phyloP scores from a whole-genome alignment of 495 filamentous ascomycete genomes.

The Hyaloscypha hepaticicola region DNA sequence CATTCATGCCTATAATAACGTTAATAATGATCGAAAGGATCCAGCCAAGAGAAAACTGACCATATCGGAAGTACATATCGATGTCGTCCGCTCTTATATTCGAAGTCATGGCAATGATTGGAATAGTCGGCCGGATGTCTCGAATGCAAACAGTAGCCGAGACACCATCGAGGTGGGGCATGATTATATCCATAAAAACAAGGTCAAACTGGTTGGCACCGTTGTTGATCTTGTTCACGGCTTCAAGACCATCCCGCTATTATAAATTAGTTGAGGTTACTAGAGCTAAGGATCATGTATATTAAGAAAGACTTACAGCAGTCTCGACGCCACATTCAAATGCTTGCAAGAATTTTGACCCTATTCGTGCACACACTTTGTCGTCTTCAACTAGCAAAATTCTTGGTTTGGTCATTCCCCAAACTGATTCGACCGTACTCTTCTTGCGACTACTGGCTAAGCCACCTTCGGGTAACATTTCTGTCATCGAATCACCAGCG shows the following conservation, averaged over 20 bases:
- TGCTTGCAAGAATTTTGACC: slow-evolving; percentile 87
- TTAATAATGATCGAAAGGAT: slow-evolving; percentile 3
- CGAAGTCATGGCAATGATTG: slow-evolving; percentile 98
- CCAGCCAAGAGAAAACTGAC: slow-evolving; percentile 49
- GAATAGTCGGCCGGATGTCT: slow-evolving; percentile 77
- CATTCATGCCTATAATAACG: slow-evolving; percentile 81
- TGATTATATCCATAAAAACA: slow-evolving; percentile 98
- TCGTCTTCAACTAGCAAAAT: slow-evolving; percentile 96
- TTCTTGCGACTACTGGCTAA: slow-evolving; percentile 25
- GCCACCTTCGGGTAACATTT: slow-evolving; percentile 21
- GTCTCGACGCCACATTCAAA: slow-evolving; percentile 88
- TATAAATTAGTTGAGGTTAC: slow-evolving; percentile 14
- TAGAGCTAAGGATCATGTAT: no score
- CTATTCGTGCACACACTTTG: slow-evolving; percentile 88
- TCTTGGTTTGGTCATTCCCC: slow-evolving; percentile 75
- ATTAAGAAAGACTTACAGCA: slow-evolving; percentile 69
- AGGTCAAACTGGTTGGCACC: slow-evolving; percentile 79
- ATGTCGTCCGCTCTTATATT: slow-evolving; percentile 98
- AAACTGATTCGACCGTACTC: slow-evolving; percentile 63
- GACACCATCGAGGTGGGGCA: slow-evolving; percentile 94
- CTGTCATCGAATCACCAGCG: slow-evolving; percentile 24
- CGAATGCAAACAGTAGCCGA: slow-evolving; percentile 93
- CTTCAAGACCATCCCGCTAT: slow-evolving; percentile 86
- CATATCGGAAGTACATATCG: slow-evolving; percentile 94
- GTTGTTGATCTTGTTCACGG: slow-evolving; percentile 85